Percentiles rank a stretch among this genome's conserved stretches.
These are phyloP conservation scores for Acacia acuminata DNA, from an alignment of 306 rosid species.

Conservation along the genomic window DNA sequence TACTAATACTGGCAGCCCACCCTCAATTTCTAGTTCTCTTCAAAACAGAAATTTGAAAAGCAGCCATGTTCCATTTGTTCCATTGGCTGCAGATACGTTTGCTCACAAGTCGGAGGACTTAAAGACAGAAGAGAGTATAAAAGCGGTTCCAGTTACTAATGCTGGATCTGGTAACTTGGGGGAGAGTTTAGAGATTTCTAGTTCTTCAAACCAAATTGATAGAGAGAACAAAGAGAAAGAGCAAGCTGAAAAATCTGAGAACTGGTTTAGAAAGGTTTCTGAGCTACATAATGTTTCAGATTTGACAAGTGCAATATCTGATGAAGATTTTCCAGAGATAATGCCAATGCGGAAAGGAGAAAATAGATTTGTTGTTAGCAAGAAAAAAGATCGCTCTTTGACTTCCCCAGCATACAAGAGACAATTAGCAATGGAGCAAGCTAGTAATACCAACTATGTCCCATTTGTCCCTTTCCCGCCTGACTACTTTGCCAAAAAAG, in stretches of 20 bases:
- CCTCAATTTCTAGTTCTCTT: slow-evolving; percentile 34
- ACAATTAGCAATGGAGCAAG: slow-evolving; percentile 72
- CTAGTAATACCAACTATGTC: slow-evolving; percentile 62
- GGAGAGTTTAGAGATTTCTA: slow-evolving; percentile 30
- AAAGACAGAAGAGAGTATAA: slow-evolving; percentile 37
- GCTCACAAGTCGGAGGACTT: slow-evolving; percentile 51
- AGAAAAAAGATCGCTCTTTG: slow-evolving; percentile 88
- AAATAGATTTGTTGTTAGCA: slow-evolving; percentile 82
- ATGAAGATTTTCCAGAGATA: slow-evolving; percentile 89
- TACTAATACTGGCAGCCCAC: slow-evolving; percentile 22
- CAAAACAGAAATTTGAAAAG: slow-evolving; percentile 36
- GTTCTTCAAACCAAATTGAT: slow-evolving; percentile 38
- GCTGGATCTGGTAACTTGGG: slow-evolving; percentile 27
- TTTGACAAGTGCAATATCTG: slow-evolving; percentile 59
- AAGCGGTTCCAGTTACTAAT: slow-evolving; percentile 9
- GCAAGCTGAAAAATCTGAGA: slow-evolving; percentile 82
- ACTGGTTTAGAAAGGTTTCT: slow-evolving; percentile 82
- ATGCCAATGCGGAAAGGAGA: slow-evolving; percentile 98
- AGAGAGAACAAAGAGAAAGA: slow-evolving; percentile 49
- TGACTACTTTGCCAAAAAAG: slow-evolving; percentile 77
- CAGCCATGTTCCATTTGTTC: slow-evolving; percentile 54
- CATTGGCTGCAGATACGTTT: slow-evolving; percentile 55
- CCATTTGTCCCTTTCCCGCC: slow-evolving; percentile 97
- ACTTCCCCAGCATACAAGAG: slow-evolving; percentile 86
- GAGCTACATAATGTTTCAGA: slow-evolving; percentile 80